Evolutionary conservation across 2,329 filamentous ascomycete genomes (phyloP), one percentile per base, ranked within the genome.

Genomic region (Aspergillus vadensis): DNA sequence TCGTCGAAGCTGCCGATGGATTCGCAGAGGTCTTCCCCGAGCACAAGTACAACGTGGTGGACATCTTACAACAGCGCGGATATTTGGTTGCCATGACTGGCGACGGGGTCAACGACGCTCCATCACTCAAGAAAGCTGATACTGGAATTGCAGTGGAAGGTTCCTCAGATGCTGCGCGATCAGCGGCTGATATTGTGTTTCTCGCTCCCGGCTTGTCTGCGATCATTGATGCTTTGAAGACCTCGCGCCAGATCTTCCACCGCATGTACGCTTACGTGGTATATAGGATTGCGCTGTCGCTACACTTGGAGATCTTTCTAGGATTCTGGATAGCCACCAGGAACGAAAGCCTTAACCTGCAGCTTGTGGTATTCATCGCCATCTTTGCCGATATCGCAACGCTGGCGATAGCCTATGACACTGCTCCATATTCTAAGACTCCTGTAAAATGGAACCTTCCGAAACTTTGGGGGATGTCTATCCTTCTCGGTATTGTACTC

Each of bases 211-310:
- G 92, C 83, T 88, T 96, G 64, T 92, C 91, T 78, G 91, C 92
- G 65, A 96, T 96, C 77, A 96, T 96, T 71, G 91, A 96, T 76
- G 91, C 92, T 63, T 85, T 96, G 69, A 96, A 96, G 83, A 96
- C 91, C 67, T 94, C 91, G 32, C 91, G 92, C 72, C 92, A 96
- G 78, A 96, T 97, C 77, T 96, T 96, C 84, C 92, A 96, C 82
- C 91, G 92, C 72, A 96, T 97, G 92, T 95, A 96, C 81, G 90
- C 92, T 62, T 97, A 96, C 82, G 91, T 97, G 67, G 90, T 96
- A 72, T 96, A 96, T 83, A 91, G 92, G 85, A 96, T 97, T 73
- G 92, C 92, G 52, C 82, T 97, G 72, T 96, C 92, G 15, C 87
- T 96, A 66, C 92, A 97, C 77, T 85, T 96, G 74, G 91, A 95